Conservation (phyloP, 225 moss, liverwort and hornwort species). For the Bryoerythrophyllum caledonicum region DNA sequence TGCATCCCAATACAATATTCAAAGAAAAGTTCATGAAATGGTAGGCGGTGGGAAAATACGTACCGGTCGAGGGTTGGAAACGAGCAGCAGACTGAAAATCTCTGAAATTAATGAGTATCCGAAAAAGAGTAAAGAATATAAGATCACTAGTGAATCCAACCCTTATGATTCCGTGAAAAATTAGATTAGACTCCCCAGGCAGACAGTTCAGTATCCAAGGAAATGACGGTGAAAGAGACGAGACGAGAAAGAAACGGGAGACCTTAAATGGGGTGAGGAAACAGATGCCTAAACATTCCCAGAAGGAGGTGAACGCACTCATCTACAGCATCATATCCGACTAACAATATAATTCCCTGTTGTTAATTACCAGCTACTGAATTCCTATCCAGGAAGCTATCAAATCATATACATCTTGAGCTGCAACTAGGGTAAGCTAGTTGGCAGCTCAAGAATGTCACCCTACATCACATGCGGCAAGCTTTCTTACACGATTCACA, state of each 20-base stretch:
- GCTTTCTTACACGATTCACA: constrained; percentile 22
- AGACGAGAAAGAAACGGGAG: background rate
- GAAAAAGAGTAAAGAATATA: background rate
- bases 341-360: background rate
- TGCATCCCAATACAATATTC: background rate
- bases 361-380: constrained; percentile 11
- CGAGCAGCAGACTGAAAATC: background rate
- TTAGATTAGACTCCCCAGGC: background rate
- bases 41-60: background rate
- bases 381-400: constrained; percentile 9
- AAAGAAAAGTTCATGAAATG: background rate
- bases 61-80: background rate
- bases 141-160: background rate
- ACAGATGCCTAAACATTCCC: background rate
- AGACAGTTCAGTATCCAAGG: background rate
- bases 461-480: constrained; percentile 15
- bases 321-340: constrained; percentile 2
- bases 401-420: constrained; percentile 24
- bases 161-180: background rate
- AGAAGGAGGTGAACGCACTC: background rate
- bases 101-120: background rate
- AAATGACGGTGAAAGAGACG: background rate
- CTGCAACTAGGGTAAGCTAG: background rate
- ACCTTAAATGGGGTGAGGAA: background rate
- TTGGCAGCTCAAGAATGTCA: constrained; percentile 10